Conservation (phyloP, 495 filamentous ascomycete species). For the Aspergillus avenaceus region DNA sequence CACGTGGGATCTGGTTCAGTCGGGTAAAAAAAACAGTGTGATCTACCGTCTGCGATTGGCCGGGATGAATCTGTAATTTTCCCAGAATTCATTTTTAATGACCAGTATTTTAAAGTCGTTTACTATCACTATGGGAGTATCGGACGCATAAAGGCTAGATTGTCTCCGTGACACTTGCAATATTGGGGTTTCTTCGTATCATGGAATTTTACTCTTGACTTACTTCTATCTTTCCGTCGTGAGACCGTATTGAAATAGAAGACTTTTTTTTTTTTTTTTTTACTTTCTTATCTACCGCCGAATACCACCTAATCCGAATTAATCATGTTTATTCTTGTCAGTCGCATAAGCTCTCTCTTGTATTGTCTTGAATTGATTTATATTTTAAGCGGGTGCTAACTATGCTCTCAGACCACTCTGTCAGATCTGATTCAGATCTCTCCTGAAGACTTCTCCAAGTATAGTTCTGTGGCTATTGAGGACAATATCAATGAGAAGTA, state of each 20-base stretch:
- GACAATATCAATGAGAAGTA: slow-evolving; percentile 96
- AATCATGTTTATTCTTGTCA: slow-evolving; percentile 55
- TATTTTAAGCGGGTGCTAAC: slow-evolving; percentile 8
- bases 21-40: slow-evolving; percentile 14
- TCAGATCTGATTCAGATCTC: slow-evolving; percentile 88
- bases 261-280: too few relatives aligned
- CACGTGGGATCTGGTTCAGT: slow-evolving; percentile 10
- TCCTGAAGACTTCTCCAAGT: slow-evolving; percentile 79
- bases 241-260: slow-evolving; percentile 1
- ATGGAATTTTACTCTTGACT: slow-evolving; percentile 11
- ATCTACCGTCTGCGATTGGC: slow-evolving; percentile 19
- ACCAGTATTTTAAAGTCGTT: background rate
- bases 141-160: slow-evolving; percentile 9
- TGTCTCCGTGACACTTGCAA: background rate
- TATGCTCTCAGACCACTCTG: slow-evolving; percentile 55
- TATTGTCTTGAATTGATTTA: background rate
- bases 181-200: slow-evolving; percentile 11
- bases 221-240: background rate
- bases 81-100: background rate
- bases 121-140: slow-evolving; percentile 5
- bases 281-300: slow-evolving; percentile 2
- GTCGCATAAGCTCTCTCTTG: background rate
- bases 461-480: slow-evolving; percentile 74
- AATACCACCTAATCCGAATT: background rate
- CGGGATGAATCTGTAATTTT: background rate